Evolutionary conservation across 2,329 filamentous ascomycete genomes (phyloP).

Genomic region (Arthrobotrys musiformis): DNA sequence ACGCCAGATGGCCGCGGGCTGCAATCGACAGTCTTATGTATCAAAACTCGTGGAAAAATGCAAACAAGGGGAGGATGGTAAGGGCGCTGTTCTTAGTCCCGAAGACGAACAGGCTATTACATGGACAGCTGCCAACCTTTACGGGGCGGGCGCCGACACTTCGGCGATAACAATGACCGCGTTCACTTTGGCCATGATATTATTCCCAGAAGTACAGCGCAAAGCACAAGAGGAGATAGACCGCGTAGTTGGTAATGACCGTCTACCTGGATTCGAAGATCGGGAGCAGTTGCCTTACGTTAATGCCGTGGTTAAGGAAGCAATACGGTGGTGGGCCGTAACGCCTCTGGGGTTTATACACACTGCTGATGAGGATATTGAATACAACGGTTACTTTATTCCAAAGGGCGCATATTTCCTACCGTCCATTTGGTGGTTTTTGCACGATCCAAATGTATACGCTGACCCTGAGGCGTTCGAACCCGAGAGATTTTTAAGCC

Average conservation of each 20-base stretch:
- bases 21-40: slow-evolving; percentile 33
- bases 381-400: slow-evolving; percentile 65
- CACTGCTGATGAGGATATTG: slow-evolving; percentile 64
- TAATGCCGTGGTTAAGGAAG: slow-evolving; percentile 69
- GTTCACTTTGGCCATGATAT: slow-evolving; percentile 67
- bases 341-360: slow-evolving; percentile 67
- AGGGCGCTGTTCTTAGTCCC: not conserved
- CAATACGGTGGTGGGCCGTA: slow-evolving; percentile 69
- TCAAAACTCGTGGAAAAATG: slow-evolving; percentile 44
- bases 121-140: slow-evolving; percentile 60
- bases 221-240: slow-evolving; percentile 67
- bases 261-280: slow-evolving; percentile 67
- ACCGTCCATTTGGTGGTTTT: slow-evolving; percentile 67
- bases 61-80: not conserved
- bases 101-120: slow-evolving; percentile 47
- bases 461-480: slow-evolving; percentile 57
- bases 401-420: slow-evolving; percentile 65
- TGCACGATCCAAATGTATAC: slow-evolving; percentile 64
- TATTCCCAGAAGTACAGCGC: slow-evolving; percentile 65
- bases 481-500: slow-evolving; percentile 56
- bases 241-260: slow-evolving; percentile 65
- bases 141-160: slow-evolving; percentile 66
- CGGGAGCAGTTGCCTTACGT: slow-evolving; percentile 67
- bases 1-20: slow-evolving; percentile 23
- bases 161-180: slow-evolving; percentile 63